Conservation (phyloP, 306 rosid species). For the Prunus mume region DNA sequence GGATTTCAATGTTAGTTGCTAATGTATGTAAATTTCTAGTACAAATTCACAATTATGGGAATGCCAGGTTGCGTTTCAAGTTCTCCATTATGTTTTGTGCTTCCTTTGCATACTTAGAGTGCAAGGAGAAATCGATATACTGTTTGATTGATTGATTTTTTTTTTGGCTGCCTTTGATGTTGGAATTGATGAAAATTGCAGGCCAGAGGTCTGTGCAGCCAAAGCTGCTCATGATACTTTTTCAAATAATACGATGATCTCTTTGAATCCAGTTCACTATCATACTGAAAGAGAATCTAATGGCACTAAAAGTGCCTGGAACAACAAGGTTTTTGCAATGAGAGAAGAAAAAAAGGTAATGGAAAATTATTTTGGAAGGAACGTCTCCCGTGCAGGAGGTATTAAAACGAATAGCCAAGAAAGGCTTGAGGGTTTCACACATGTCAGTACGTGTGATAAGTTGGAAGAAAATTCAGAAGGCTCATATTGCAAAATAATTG, state of each 20-base stretch:
- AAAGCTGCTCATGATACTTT: conserved; percentile 32
- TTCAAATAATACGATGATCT: conserved; percentile 10
- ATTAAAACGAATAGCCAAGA: background rate
- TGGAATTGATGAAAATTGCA: conserved; percentile 38
- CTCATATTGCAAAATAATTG: background rate
- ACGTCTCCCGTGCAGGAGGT: background rate
- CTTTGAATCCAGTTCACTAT: background rate
- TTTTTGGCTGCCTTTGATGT: conserved; percentile 10
- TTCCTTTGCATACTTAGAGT: background rate
- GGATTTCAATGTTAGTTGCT: background rate
- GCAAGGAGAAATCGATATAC: background rate
- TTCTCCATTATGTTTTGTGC: background rate
- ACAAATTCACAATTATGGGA: background rate
- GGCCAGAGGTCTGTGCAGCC: conserved; percentile 38
- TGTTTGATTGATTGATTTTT: background rate
- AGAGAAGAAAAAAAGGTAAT: background rate
- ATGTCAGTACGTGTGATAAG: background rate
- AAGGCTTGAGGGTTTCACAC: background rate
- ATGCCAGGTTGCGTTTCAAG: background rate
- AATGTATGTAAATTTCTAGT: background rate
- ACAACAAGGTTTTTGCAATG: background rate
- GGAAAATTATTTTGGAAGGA: background rate
- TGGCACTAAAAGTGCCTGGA: conserved; percentile 17
- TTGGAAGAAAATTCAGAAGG: background rate
- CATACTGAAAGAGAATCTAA: conserved; percentile 19